Base-by-base conservation (phyloP, 495 filamentous ascomycete species). In the Aspergillus ellipticus region DNA sequence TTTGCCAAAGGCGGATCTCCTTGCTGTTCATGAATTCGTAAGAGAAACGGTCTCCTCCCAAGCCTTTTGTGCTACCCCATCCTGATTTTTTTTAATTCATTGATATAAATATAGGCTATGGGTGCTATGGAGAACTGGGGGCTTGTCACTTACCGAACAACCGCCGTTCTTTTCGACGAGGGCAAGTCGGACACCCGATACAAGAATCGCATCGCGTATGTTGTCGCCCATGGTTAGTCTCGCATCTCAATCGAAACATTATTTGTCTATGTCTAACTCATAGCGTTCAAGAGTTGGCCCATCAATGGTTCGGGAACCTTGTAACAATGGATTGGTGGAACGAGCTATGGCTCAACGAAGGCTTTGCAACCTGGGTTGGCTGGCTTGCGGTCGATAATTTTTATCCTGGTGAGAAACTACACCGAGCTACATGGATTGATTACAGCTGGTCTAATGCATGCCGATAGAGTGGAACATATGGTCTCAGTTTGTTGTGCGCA, bases 301-400 rank as follows among this genome's bases (percentile, higher is more conserved):
- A 98, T 70, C 94, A 97, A 74, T 98, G 94, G 94, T 98, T 97
- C 65, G 94, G 94, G 28, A 96, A 98, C 66, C 82, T 97, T 16
- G 94, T 97, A 16, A 82, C 79, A 2, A 80, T 82, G 76, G 82
- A 86, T 60, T 88, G 84, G 82, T 97, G 94, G 94, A 92, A 88
- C 67, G 94, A 96, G 70, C 79, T 98, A 20, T 98, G 94, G 93
- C 81, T 97, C 11, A 95, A 95, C 57, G 93, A 97, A 70, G 93
- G 92, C 2, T 98, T 98, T 70, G 94, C 94, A 20, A 98, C 94
- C 4, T 97, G 93, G 94, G 90, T 96, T 48, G 93, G 93, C 48
- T 98, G 93, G 93, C 81, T 91, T 49, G 93, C 93, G 15, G 85
- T 90, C 20, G 89, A 96, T 69, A 83, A 94, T 68, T 85, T 97